Conservation (phyloP, 108 stramenopile genomes). For the Craspedostauros australis region DNA sequence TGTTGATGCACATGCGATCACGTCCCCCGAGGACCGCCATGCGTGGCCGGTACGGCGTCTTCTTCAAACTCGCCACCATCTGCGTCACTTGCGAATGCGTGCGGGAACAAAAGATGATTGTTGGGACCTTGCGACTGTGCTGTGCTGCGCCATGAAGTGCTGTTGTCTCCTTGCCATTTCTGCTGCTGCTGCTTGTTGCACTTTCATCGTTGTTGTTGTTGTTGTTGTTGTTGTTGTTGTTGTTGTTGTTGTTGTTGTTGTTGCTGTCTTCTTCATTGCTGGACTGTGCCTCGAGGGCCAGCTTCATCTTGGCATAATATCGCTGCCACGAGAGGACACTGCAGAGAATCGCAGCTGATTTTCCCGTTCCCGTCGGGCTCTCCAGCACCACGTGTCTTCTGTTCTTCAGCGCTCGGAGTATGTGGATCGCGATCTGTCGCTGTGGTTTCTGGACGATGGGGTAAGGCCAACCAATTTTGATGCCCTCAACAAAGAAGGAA, state of each 20-base stretch:
- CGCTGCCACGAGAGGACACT: conserved; percentile 71
- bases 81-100: conserved; percentile 87
- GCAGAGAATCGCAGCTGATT: conserved; percentile 70
- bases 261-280: too few relatives aligned
- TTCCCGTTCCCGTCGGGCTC: conserved; percentile 79
- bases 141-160: too few relatives aligned
- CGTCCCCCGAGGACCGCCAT: conserved; percentile 18
- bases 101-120: conserved; percentile 79
- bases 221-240: too few relatives aligned
- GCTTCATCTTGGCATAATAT: too few relatives aligned
- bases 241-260: too few relatives aligned
- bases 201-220: too few relatives aligned
- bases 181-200: too few relatives aligned
- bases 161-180: too few relatives aligned
- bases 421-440: conserved; percentile 70
- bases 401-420: conserved; percentile 62
- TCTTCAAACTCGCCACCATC: conserved; percentile 77
- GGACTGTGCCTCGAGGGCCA: too few relatives aligned
- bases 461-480: conserved; percentile 71
- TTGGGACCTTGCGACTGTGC: too few relatives aligned
- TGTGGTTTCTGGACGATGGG: conserved; percentile 58
- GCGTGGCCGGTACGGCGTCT: not conserved
- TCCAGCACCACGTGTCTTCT: conserved; percentile 65
- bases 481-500: conserved; percentile 56
- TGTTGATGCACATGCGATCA: conserved; percentile 80